A percentile compares a stretch with the other conserved stretches of the same genome.
Conservation (phyloP, 305 asterid species). For the Petunia hybrid region DNA sequence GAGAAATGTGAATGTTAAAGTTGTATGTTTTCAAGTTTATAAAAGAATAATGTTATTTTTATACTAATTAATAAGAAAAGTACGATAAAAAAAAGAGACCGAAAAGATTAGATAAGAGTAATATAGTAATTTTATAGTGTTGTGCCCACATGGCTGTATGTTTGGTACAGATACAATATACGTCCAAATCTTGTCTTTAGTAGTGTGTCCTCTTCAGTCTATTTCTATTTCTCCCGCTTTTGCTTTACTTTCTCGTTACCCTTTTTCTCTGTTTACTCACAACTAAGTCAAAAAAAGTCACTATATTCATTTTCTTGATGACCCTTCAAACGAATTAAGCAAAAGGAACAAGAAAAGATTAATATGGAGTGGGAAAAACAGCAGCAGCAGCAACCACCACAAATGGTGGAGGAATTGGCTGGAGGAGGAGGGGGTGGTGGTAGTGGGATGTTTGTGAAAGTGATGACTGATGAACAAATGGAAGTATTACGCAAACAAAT, state of each 20-base stretch:
- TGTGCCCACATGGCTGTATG: not conserved
- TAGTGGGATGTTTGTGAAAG: conserved; percentile 84
- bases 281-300: conserved; percentile 21
- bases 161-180: conserved; percentile 20
- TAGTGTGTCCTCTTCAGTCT: conserved; percentile 28
- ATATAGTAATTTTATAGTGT: too few species aligned
- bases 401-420: conserved; percentile 59
- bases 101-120: too few species aligned
- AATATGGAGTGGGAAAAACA: conserved; percentile 85
- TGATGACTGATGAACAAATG: conserved; percentile 98
- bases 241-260: conserved; percentile 82
- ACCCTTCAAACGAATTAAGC: conserved; percentile 35
- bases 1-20: too few species aligned
- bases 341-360: conserved; percentile 31
- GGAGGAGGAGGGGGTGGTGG: conserved; percentile 43
- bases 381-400: conserved; percentile 38
- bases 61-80: too few species aligned
- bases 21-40: too few species aligned
- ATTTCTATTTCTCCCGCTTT: conserved; percentile 34
- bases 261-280: conserved; percentile 39
- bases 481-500: conserved; percentile 92
- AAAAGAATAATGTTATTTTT: too few species aligned
- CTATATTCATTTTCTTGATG: not conserved
- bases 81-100: not conserved
- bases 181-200: conserved; percentile 46